These are phyloP conservation scores for Daldinia concentrica DNA, from an alignment of 495 filamentous ascomycete species.

Conservation along the genomic window DNA sequence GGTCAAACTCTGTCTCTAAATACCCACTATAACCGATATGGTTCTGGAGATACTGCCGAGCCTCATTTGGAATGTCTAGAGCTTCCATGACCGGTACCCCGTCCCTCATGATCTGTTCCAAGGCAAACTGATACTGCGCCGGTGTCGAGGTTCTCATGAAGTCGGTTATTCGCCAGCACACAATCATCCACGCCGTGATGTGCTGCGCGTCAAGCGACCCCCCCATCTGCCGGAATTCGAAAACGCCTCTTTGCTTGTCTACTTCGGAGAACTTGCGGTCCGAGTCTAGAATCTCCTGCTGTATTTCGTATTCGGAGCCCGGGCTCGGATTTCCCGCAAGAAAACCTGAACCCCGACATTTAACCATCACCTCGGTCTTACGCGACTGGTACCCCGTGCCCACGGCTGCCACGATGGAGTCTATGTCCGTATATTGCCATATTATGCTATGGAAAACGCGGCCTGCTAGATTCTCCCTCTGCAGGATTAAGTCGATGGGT, in stretches of 20 bases:
- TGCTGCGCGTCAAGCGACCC: slow-evolving; percentile 2
- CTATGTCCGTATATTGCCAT: slow-evolving; percentile 9
- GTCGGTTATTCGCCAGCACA: not conserved
- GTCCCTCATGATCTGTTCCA: not conserved
- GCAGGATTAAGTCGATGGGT: not conserved
- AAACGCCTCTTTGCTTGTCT: slow-evolving; percentile 14
- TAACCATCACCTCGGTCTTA: slow-evolving; percentile 7
- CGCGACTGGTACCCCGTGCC: not conserved
- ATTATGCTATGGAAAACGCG: slow-evolving; percentile 1
- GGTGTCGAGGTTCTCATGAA: not conserved
- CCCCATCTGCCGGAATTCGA: slow-evolving; percentile 26
- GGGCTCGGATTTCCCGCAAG: not conserved
- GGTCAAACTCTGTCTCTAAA: not conserved
- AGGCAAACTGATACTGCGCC: not conserved
- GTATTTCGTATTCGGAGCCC: too few relatives aligned
- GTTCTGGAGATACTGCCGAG: not conserved
- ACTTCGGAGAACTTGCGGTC: not conserved
- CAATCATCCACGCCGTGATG: not conserved
- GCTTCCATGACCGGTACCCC: not conserved
- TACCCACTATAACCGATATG: not conserved
- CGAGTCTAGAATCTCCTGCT: not conserved
- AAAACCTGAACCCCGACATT: slow-evolving; percentile 1
- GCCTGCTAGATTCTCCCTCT: not conserved
- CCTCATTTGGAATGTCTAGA: not conserved
- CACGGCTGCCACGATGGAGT: not conserved